Evolutionary conservation across 2,329 filamentous ascomycete genomes (phyloP).

Genomic region (Cercospora janseana): DNA sequence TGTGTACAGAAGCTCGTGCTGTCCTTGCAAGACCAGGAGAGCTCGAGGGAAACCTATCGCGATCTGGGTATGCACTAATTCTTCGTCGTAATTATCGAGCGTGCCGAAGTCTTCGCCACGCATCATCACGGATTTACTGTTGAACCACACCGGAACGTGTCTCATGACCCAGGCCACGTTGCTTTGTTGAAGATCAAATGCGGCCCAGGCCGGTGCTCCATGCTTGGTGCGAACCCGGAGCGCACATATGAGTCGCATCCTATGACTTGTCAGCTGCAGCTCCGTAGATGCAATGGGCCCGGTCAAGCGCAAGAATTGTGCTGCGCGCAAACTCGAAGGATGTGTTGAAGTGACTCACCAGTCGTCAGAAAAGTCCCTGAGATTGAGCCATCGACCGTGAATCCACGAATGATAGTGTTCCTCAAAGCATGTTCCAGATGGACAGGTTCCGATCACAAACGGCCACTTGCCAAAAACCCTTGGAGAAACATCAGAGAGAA

Average conservation of each 20-base stretch:
- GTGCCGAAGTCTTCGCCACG: not conserved
- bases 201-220: not conserved
- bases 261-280: not conserved
- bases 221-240: not conserved
- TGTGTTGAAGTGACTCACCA: not conserved
- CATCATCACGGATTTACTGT: not conserved
- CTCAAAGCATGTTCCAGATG: not conserved
- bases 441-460: not conserved
- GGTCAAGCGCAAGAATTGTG: too few relatives aligned
- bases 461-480: slow-evolving; percentile 4
- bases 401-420: not conserved
- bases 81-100: not conserved
- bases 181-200: not conserved
- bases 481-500: not conserved
- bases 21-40: slow-evolving; percentile 2
- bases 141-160: not conserved
- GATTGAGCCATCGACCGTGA: slow-evolving; percentile 3
- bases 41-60: slow-evolving; percentile 3
- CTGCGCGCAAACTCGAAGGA: not conserved
- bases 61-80: not conserved
- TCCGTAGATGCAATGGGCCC: not conserved
- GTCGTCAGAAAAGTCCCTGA: slow-evolving; percentile 5
- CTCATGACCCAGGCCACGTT: not conserved
- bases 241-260: not conserved
- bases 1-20: slow-evolving; percentile 10